Conservation (phyloP, 73 alveolate species). For the Uronychia setigera region DNA sequence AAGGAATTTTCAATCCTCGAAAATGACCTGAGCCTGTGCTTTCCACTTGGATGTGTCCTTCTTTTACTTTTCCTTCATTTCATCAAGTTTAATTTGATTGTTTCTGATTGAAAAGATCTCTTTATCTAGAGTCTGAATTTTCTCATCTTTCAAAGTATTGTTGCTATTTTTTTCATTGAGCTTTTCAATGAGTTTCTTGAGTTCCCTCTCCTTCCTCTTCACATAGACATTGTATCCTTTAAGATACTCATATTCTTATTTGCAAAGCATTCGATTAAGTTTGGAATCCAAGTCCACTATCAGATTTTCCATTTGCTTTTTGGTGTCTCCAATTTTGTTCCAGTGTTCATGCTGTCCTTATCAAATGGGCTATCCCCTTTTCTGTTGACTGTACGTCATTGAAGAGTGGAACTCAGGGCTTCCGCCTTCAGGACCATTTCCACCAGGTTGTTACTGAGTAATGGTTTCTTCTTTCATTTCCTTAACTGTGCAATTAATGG, state of each 20-base stretch:
- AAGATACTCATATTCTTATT: constrained; percentile 54
- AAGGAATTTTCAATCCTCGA: constrained; percentile 35
- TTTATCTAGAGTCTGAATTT: constrained; percentile 37
- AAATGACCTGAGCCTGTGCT: constrained; percentile 29
- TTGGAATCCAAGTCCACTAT: constrained; percentile 34
- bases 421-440: too few species aligned
- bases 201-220: constrained; percentile 53
- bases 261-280: constrained; percentile 38
- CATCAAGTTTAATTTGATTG: constrained; percentile 35
- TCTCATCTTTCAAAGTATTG: constrained; percentile 59
- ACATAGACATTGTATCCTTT: constrained; percentile 56
- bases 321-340: not conserved
- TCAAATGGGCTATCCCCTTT: not conserved
- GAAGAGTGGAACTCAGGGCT: not conserved
- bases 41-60: constrained; percentile 25
- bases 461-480: too few species aligned
- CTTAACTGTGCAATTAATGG: too few species aligned
- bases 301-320: constrained; percentile 29
- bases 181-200: constrained; percentile 45
- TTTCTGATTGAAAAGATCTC: constrained; percentile 34
- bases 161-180: constrained; percentile 56
- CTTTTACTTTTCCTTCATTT: not conserved
- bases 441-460: too few species aligned
- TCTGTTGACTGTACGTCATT: not conserved
- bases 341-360: not conserved